Evolutionary conservation across 352 stramenopile species (phyloP).

Genomic region (Saprolegnia diclina): DNA sequence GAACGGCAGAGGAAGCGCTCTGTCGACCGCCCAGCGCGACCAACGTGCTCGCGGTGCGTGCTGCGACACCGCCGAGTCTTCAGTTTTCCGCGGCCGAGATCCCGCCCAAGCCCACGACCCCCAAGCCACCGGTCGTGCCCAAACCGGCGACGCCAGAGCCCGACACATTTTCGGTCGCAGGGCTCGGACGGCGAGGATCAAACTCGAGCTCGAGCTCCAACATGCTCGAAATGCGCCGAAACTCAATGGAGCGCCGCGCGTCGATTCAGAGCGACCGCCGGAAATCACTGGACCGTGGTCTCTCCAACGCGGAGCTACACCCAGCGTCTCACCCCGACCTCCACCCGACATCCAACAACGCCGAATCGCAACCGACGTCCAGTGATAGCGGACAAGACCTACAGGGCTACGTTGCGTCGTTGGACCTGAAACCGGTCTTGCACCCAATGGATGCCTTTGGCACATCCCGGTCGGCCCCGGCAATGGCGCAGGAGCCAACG

Average conservation of each 20-base stretch:
- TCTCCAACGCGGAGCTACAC: too few relatives aligned
- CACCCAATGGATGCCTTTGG: background rate
- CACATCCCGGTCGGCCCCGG: background rate
- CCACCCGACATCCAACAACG: too few relatives aligned
- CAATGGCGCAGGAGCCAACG: background rate
- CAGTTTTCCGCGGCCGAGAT: background rate
- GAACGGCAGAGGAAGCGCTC: conserved; percentile 18
- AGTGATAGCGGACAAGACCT: too few relatives aligned
- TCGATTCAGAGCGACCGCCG: too few relatives aligned
- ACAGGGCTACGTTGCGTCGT: background rate
- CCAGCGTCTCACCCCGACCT: too few relatives aligned
- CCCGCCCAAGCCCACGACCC: background rate
- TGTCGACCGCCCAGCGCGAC: conserved; percentile 15
- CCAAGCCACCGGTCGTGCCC: background rate
- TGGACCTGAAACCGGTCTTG: background rate
- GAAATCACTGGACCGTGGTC: too few relatives aligned
- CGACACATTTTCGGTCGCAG: too few relatives aligned
- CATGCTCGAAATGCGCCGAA: too few relatives aligned
- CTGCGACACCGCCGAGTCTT: background rate
- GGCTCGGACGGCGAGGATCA: too few relatives aligned
- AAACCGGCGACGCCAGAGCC: background rate
- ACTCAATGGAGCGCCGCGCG: too few relatives aligned
- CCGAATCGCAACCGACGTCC: too few relatives aligned
- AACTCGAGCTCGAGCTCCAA: too few relatives aligned
- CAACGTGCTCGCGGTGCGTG: background rate